Evolutionary conservation across 1,139 yeast species (phyloP), one percentile per base, ranked within the genome.

Genomic region (Kodamaea anthophila): DNA sequence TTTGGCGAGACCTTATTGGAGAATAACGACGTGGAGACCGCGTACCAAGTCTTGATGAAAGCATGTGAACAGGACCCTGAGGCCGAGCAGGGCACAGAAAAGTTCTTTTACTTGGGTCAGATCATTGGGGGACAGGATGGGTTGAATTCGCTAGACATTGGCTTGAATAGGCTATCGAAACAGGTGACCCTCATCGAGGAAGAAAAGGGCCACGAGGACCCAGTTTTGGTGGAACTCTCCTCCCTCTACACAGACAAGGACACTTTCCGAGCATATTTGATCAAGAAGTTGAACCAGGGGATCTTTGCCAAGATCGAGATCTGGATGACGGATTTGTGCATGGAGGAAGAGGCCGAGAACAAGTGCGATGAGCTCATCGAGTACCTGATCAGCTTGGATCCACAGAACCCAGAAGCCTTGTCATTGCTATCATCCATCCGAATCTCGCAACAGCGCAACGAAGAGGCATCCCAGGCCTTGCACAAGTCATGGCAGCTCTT

Each of bases 281-380:
- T 68, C 31, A 64, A 63, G 38, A 78, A 77, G 46, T 44, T 78
- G 33, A 77, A 82, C 41, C 83, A 77, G 48, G 96, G 93, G 0
- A 64, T 86, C 18, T 78, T 88, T 42, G 82, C 96, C 8, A 71
- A 81, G 60, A 82, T 91, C 46, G 99, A 91, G 56, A 85, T 93
- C 37, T 91, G 97, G 96, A 91, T 91, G 98, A 93, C 99, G 1
- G 99, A 91, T 60, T 65, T 91, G 41, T 88, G 97, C 52, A 87
- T 88, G 96, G 94, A 85, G 44, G 76, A 76, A 5, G 79, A 81
- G 44, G 97, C 98, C 3, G 98, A 91, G 54, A 26, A 54, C 4
- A 71, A 75, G 51, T 93, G 98, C 58, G 84, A 87, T 44, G 69
- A 69, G 33, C 65, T 85, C 42, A 80, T 88, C 30, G 58, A 71